These are phyloP conservation scores for Fusarium anthophilum DNA, from an alignment of 2,329 filamentous ascomycete species.

Conservation along the genomic window DNA sequence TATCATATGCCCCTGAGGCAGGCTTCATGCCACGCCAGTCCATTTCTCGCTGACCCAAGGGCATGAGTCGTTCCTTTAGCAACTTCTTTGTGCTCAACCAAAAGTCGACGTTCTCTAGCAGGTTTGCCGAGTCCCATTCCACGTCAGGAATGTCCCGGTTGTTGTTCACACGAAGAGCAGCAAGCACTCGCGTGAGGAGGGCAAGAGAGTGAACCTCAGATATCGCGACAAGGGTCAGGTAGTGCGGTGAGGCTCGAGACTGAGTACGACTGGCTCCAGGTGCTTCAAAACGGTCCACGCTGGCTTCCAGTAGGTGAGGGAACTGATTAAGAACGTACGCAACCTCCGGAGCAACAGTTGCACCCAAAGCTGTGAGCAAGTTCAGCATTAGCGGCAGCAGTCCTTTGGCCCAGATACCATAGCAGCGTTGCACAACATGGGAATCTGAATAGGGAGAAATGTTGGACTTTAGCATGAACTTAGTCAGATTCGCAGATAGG, in stretches of 20 bases:
- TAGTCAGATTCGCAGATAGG: slow-evolving; percentile 80
- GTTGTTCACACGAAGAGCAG: slow-evolving; percentile 70
- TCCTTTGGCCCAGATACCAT: slow-evolving; percentile 89
- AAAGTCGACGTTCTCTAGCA: slow-evolving; percentile 86
- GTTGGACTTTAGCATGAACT: slow-evolving; percentile 75
- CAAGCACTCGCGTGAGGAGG: slow-evolving; percentile 77
- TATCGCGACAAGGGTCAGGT: slow-evolving; percentile 76
- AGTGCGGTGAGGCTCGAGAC: slow-evolving; percentile 61
- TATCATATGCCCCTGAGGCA: slow-evolving; percentile 59
- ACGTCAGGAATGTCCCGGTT: slow-evolving; percentile 78
- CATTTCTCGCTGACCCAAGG: slow-evolving; percentile 76
- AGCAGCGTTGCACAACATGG: slow-evolving; percentile 75
- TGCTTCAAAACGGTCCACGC: slow-evolving; percentile 76
- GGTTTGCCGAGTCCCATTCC: slow-evolving; percentile 75
- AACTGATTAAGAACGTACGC: slow-evolving; percentile 91
- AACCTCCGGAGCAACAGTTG: slow-evolving; percentile 84
- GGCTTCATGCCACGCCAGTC: slow-evolving; percentile 63
- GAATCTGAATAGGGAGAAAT: slow-evolving; percentile 83
- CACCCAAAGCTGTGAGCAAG: slow-evolving; percentile 81
- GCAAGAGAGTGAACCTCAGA: slow-evolving; percentile 83
- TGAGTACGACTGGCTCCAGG: slow-evolving; percentile 63
- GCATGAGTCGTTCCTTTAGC: slow-evolving; percentile 77
- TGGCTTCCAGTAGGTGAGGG: slow-evolving; percentile 77
- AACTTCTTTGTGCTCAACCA: slow-evolving; percentile 76
- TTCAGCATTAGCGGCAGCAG: slow-evolving; percentile 90